These are phyloP conservation scores for Hericium alpestre DNA, from an alignment of 768 basidiomycete species.

Conservation along the genomic window DNA sequence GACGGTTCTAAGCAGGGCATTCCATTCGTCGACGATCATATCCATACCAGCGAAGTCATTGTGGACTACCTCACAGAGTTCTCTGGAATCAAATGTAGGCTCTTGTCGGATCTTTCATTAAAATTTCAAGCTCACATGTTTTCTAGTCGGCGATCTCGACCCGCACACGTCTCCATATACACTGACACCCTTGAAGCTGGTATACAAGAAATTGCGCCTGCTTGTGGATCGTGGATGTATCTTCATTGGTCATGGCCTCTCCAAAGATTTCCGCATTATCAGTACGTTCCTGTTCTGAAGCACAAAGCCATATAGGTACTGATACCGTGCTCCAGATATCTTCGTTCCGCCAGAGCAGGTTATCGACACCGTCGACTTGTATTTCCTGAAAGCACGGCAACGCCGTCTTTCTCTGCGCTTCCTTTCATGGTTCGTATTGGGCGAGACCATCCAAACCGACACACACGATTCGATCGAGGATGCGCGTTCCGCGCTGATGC, in stretches of 20 bases:
- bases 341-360: conserved; percentile 93
- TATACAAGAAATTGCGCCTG: conserved; percentile 92
- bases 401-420: conserved; percentile 87
- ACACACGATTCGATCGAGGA: conserved; percentile 99
- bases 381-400: conserved; percentile 71
- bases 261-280: conserved; percentile 97
- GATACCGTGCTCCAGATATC: conserved; percentile 49
- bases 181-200: conserved; percentile 90
- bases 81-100: conserved; percentile 87
- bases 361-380: conserved; percentile 96
- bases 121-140: conserved; percentile 3
- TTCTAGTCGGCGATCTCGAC: conserved; percentile 83
- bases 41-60: conserved; percentile 89
- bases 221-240: conserved; percentile 92
- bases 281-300: conserved; percentile 43
- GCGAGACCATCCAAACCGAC: conserved; percentile 85
- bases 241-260: conserved; percentile 93
- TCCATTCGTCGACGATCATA: conserved; percentile 97
- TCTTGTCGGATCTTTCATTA: not conserved
- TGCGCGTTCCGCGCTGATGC: conserved; percentile 71
- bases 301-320: not conserved
- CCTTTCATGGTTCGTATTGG: conserved; percentile 87
- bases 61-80: conserved; percentile 96
- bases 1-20: conserved; percentile 68
- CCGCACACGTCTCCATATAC: conserved; percentile 75